Evolutionary conservation across 208 protist species (phyloP).

Genomic region (Trypanosoma melophagium): DNA sequence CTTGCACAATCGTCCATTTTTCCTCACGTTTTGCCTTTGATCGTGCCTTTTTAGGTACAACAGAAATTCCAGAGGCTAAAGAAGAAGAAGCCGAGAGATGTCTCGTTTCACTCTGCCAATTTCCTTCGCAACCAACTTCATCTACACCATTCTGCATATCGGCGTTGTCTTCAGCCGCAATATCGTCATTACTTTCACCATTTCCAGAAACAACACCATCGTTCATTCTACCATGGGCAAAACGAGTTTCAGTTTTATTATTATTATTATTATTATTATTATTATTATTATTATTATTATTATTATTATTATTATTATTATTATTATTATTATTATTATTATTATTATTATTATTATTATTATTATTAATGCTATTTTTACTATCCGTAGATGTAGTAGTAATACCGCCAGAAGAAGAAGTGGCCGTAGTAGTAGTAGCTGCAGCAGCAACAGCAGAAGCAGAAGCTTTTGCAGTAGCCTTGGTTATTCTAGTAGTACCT

Average conservation of each 20-base stretch:
- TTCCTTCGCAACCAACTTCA: neutral
- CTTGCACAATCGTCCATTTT: slow-evolving; percentile 31
- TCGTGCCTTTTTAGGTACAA: slow-evolving; percentile 12
- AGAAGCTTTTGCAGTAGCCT: neutral
- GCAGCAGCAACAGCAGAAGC: neutral
- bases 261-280: neutral
- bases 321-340: neutral
- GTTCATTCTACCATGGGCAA: neutral
- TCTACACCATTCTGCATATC: neutral
- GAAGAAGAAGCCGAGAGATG: neutral
- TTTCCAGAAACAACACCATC: neutral
- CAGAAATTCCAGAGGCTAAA: neutral
- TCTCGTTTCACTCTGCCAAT: neutral
- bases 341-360: neutral
- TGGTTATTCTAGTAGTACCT: neutral
- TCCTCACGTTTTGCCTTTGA: slow-evolving; percentile 21
- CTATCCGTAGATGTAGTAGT: neutral
- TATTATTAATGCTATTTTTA: neutral
- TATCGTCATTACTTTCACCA: neutral
- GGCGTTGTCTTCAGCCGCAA: neutral
- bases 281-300: neutral
- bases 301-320: neutral
- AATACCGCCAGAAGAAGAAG: neutral
- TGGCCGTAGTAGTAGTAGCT: neutral
- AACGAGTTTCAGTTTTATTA: neutral